Base-by-base conservation (phyloP, 1,284 basidiomycete genomes). In the Rhodotorula sp. region DNA sequence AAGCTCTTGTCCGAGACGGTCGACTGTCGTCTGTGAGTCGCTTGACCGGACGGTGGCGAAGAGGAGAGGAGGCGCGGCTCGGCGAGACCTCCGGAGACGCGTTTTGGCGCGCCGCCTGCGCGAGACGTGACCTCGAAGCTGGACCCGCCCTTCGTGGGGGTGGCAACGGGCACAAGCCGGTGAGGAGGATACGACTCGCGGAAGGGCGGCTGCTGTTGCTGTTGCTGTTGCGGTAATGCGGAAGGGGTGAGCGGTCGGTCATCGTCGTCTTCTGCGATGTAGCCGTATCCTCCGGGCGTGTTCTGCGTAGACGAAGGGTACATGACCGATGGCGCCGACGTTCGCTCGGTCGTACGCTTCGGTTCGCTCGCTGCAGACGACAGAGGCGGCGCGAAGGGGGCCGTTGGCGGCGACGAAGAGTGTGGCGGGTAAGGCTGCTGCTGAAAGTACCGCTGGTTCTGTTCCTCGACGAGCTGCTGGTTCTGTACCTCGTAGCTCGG, bases 401-500 rank as follows among this genome's bases (percentile, higher is more conserved):
- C 10, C 5, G 52, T 47, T 48, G 48, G 10, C 19, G 60, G 13
- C 34, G 47, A 30, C 8, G 46, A 19, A 32, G 60, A 46, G 22
- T n/a, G n/a, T n/a, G n/a, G n/a, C n/a, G n/a, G n/a, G n/a, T 48
- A 27, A 20, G 52, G 67, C 17, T 74, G 62, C 48, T 69, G 60
- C 8, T 62, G 66, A 7, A 68, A 62, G 29, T 72, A 54, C 27
- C 59, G 48, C 30, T 74, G 34, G 44, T 65, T 55, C 22, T 71
- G 75, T 32, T 70, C 92, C 76, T 92, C 89, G 78, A 94, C 90
- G 84, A 96, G 91, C 70, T 89, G 90, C 29, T 90, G 88, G 79
- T 92, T 90, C 79, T 96, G 94, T 85, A 91, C 88, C 75, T 94
- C 93, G 79, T 95, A 97, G 77, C 91, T 90, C 30, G 93, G 91